phyloP scores from a whole-genome alignment of 2,329 filamentous ascomycete species.

The Cucurbitaria berberidis region DNA sequence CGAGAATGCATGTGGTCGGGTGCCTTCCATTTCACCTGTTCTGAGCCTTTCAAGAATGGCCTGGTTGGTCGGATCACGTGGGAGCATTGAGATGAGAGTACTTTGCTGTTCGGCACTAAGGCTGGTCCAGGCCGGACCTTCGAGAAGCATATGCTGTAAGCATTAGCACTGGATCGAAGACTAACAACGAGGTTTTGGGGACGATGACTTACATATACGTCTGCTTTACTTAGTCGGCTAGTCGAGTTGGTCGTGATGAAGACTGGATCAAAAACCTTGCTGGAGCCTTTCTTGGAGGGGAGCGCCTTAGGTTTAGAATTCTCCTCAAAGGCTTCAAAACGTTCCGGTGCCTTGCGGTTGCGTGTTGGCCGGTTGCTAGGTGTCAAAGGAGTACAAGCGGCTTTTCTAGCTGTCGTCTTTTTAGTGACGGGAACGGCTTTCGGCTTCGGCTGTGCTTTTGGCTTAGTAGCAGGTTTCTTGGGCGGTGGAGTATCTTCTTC shows the following conservation, averaged over 20 bases:
- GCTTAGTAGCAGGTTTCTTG: constrained; percentile 4
- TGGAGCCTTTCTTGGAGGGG: constrained; percentile 11
- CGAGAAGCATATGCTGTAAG: constrained; percentile 39
- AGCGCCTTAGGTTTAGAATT: constrained; percentile 10
- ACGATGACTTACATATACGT: constrained; percentile 32
- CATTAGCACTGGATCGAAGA: constrained; percentile 1
- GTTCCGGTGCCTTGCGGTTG: constrained; percentile 37
- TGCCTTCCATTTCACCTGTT: constrained; percentile 17
- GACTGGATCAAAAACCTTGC: constrained; percentile 38
- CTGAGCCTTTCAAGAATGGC: constrained; percentile 20
- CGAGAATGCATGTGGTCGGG: constrained; percentile 32
- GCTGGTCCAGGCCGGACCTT: constrained; percentile 37
- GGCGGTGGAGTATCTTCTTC: constrained; percentile 6
- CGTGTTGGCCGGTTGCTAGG: constrained; percentile 30
- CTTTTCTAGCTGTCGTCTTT: constrained; percentile 12
- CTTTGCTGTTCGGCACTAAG: constrained; percentile 30
- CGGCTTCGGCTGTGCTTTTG: not conserved
- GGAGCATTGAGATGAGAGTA: constrained; percentile 32
- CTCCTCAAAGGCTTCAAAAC: constrained; percentile 21
- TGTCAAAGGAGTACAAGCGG: constrained; percentile 6
- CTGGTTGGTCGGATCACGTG: constrained; percentile 20
- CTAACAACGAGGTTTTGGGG: not conserved
- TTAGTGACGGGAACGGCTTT: constrained; percentile 2
- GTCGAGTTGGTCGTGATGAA: constrained; percentile 42
- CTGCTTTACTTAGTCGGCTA: constrained; percentile 38